Conservation (phyloP, 2,329 filamentous ascomycete genomes). For the Trichoderma harzianum region DNA sequence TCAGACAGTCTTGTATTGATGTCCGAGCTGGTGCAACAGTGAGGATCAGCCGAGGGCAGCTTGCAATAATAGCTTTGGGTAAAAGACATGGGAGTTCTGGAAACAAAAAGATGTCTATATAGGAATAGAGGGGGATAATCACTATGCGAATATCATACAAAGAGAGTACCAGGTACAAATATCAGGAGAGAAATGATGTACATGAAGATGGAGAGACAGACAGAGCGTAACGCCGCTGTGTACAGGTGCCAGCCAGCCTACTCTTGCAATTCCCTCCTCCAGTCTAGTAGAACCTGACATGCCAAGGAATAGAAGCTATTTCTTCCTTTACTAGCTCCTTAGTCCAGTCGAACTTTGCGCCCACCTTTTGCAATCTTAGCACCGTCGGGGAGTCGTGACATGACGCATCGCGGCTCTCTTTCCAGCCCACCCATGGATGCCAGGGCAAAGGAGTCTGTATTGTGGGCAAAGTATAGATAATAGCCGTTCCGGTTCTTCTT, state of each 20-base stretch:
- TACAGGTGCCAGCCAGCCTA: no score
- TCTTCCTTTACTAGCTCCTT: constrained; percentile 11
- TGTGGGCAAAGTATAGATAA: constrained; percentile 91
- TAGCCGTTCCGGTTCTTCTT: constrained; percentile 77
- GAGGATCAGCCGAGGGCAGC: not conserved
- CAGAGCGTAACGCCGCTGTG: not conserved
- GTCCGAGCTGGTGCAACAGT: not conserved
- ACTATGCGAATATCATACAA: constrained; percentile 25
- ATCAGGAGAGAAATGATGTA: not conserved
- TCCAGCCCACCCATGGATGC: constrained; percentile 85
- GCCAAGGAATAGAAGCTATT: not conserved
- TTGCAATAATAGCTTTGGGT: not conserved
- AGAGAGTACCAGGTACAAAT: not conserved
- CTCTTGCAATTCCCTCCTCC: not conserved
- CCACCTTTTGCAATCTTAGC: constrained; percentile 54
- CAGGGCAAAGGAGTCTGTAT: constrained; percentile 84
- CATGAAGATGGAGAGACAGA: not conserved
- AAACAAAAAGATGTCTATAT: constrained; percentile 20
- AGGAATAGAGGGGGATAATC: constrained; percentile 28
- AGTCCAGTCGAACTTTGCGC: constrained; percentile 43
- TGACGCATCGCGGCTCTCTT: constrained; percentile 70
- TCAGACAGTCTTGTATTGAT: not conserved
- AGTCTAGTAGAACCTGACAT: not conserved
- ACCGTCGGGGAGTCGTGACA: constrained; percentile 68
- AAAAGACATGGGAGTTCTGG: not conserved